Percentiles rank a stretch among this genome's conserved stretches.
Evolutionary conservation across 2,329 filamentous ascomycete genomes (phyloP).

Genomic region (Anthostomella pinea): DNA sequence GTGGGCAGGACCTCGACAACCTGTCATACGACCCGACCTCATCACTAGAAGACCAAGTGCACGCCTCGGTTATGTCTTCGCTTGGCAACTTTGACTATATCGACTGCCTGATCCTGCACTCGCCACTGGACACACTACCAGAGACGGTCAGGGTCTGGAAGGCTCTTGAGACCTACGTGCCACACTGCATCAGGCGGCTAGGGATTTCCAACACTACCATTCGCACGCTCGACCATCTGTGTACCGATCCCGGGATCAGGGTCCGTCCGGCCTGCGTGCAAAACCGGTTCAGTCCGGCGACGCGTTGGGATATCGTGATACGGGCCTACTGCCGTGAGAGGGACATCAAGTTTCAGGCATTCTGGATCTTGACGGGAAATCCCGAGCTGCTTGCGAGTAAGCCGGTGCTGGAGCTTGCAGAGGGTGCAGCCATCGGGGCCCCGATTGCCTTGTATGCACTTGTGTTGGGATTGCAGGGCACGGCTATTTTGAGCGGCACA

Average conservation of each 20-base stretch:
- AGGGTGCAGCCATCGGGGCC: conserved; percentile 32
- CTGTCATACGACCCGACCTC: conserved; percentile 59
- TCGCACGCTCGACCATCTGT: conserved; percentile 52
- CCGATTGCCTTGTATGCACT: conserved; percentile 47
- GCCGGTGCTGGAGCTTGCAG: conserved; percentile 51
- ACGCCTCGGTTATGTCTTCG: conserved; percentile 64
- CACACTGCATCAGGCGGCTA: conserved; percentile 59
- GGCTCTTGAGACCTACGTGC: conserved; percentile 64
- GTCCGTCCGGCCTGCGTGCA: conserved; percentile 61
- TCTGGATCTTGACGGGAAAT: conserved; percentile 54
- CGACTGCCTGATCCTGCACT: conserved; percentile 73
- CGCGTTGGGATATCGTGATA: conserved; percentile 57
- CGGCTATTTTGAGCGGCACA: conserved; percentile 46
- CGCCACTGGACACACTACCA: conserved; percentile 43
- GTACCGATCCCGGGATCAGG: conserved; percentile 26
- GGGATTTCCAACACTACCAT: conserved; percentile 76
- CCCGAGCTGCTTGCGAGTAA: conserved; percentile 33
- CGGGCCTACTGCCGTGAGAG: conserved; percentile 47
- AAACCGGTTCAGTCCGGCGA: conserved; percentile 66
- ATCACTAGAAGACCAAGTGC: conserved; percentile 38
- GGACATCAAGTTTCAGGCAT: conserved; percentile 49
- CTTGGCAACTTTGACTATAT: conserved; percentile 44
- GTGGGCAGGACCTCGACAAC: conserved; percentile 56
- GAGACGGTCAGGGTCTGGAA: conserved; percentile 64
- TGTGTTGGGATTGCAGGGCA: conserved; percentile 44